Evolutionary conservation across 768 basidiomycete species (phyloP).

Genomic region (Heimioporus sp.): DNA sequence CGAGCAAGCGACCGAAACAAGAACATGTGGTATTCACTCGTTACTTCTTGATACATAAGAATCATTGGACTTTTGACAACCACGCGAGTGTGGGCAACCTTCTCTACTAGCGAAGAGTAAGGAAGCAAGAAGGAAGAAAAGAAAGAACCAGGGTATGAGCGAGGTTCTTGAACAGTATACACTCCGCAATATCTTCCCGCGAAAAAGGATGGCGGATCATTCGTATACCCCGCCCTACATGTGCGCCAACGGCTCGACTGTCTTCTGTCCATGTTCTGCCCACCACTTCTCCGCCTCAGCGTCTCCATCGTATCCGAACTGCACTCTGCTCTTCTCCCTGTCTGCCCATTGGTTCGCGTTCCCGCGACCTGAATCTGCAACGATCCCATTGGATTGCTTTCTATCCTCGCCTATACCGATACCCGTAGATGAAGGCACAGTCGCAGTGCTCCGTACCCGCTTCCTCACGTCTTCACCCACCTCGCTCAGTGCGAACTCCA

Average conservation of each 20-base stretch:
- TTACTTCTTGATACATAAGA: no score
- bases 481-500: conserved; percentile 37
- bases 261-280: conserved; percentile 30
- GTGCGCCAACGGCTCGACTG: conserved; percentile 12
- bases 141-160: no score
- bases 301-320: conserved; percentile 58
- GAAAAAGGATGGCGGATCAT: not conserved
- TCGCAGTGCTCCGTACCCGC: conserved; percentile 12
- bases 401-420: not conserved
- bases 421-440: not conserved
- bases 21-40: no score
- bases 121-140: no score
- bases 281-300: conserved; percentile 51
- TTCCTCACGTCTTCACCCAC: conserved; percentile 8
- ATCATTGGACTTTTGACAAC: no score
- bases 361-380: conserved; percentile 10
- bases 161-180: no score
- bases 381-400: not conserved
- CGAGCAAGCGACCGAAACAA: no score
- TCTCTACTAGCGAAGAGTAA: no score
- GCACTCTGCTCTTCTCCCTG: conserved; percentile 41
- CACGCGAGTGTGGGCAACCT: no score
- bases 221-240: not conserved
- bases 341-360: conserved; percentile 62
- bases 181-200: not conserved